Conservation (phyloP, 78 protist species). For the Neovahlkampfia damariscottae region DNA sequence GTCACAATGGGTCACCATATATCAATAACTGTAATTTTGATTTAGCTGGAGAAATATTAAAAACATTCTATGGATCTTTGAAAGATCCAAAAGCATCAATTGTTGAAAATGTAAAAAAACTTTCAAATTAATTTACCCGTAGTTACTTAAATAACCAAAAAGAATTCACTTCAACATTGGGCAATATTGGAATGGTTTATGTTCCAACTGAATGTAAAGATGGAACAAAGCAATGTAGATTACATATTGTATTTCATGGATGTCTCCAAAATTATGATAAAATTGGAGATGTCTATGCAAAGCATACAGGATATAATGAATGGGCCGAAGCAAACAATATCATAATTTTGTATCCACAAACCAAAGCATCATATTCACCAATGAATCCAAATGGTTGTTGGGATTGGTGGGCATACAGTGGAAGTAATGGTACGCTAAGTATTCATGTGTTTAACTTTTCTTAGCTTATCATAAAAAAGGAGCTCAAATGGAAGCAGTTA, state of each 20-base stretch:
- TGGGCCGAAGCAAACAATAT: constrained; percentile 41
- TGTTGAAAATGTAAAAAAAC: not conserved
- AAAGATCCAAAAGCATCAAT: not conserved
- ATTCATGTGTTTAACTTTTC: too few relatives aligned
- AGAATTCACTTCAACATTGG: not conserved
- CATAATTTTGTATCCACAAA: constrained; percentile 37
- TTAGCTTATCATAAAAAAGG: too few relatives aligned
- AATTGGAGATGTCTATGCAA: not conserved
- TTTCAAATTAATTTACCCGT: not conserved
- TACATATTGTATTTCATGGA: constrained; percentile 32
- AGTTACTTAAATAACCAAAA: not conserved
- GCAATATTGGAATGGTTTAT: not conserved
- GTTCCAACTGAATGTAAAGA: not conserved
- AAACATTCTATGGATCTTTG: too few relatives aligned
- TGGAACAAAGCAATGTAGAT: constrained; percentile 7
- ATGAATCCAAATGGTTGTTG: constrained; percentile 30
- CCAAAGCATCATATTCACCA: not conserved
- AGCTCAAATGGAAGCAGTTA: too few relatives aligned
- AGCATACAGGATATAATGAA: constrained; percentile 20
- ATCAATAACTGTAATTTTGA: constrained; percentile 34
- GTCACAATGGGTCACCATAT: constrained; percentile 24
- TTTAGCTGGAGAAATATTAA: constrained; percentile 16
- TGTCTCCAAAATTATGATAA: constrained; percentile 1
- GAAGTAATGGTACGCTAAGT: too few relatives aligned
- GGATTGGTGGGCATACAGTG: constrained; percentile 39